These are phyloP conservation scores for Scytalidium lignicola DNA, from an alignment of 2,329 filamentous ascomycete species.

Conservation along the genomic window DNA sequence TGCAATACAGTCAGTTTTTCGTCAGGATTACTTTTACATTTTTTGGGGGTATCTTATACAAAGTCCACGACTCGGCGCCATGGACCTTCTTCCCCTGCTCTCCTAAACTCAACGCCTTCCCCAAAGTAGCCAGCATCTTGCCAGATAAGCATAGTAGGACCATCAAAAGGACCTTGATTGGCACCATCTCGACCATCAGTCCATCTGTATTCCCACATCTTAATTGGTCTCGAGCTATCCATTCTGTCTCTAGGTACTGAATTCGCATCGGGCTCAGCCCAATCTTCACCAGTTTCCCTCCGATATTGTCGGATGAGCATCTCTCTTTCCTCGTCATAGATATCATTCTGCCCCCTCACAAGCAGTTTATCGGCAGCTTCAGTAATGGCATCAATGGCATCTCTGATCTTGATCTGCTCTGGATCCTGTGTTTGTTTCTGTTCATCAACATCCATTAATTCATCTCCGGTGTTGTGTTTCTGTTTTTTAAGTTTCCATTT, in stretches of 20 bases:
- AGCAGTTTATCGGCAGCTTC: slow-evolving; percentile 85
- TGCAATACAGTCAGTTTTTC: not conserved
- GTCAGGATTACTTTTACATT: not conserved
- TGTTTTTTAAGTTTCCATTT: slow-evolving; percentile 69
- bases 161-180: slow-evolving; percentile 83
- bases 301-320: slow-evolving; percentile 75
- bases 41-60: slow-evolving; percentile 16
- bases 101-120: slow-evolving; percentile 77
- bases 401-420: slow-evolving; percentile 63
- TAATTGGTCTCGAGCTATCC: slow-evolving; percentile 17
- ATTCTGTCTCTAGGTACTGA: slow-evolving; percentile 26
- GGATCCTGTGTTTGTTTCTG: slow-evolving; percentile 55
- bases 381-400: slow-evolving; percentile 76
- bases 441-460: slow-evolving; percentile 67
- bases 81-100: slow-evolving; percentile 44
- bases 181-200: slow-evolving; percentile 76
- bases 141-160: slow-evolving; percentile 83
- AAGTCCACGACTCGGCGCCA: slow-evolving; percentile 29
- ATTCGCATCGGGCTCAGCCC: slow-evolving; percentile 52
- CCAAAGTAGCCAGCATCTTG: slow-evolving; percentile 88
- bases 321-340: slow-evolving; percentile 88
- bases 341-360: slow-evolving; percentile 76
- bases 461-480: slow-evolving; percentile 47
- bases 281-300: slow-evolving; percentile 81
- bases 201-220: slow-evolving; percentile 90